A percentile compares a stretch with the other conserved stretches of the same genome.
phyloP scores from a whole-genome alignment of 2,329 filamentous ascomycete genomes.

The Periconia digitata region DNA sequence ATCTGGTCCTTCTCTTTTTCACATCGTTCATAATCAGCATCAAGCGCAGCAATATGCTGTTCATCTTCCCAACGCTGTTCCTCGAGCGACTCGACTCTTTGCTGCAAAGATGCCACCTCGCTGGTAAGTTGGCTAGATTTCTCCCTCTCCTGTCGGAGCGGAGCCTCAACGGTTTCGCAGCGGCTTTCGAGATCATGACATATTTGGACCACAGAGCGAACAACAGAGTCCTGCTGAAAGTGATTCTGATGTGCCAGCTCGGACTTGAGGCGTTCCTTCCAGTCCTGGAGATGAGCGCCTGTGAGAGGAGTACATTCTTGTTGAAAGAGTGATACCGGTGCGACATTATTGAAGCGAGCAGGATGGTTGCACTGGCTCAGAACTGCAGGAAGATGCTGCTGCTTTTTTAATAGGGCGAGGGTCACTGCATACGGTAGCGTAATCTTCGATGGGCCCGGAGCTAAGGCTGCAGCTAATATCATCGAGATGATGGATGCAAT shows the following conservation, averaged over 20 bases:
- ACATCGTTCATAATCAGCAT: constrained; percentile 43
- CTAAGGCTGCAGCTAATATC: constrained; percentile 28
- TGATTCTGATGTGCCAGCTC: constrained; percentile 44
- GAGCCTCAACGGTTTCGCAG: constrained; percentile 58
- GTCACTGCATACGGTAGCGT: constrained; percentile 19
- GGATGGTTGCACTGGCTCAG: constrained; percentile 21
- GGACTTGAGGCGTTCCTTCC: constrained; percentile 51
- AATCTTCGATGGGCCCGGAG: constrained; percentile 15
- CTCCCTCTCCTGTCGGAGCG: constrained; percentile 50
- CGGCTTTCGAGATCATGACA: constrained; percentile 60
- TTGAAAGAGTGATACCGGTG: constrained; percentile 36
- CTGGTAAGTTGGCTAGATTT: constrained; percentile 37
- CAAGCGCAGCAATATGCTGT: constrained; percentile 41
- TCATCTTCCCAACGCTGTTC: constrained; percentile 24
- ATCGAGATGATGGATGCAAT: constrained; percentile 28
- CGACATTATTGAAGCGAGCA: not conserved
- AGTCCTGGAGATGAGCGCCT: constrained; percentile 45
- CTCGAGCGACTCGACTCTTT: constrained; percentile 40
- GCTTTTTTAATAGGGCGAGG: constrained; percentile 29
- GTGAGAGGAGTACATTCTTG: constrained; percentile 43
- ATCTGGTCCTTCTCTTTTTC: constrained; percentile 44
- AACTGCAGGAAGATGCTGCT: constrained; percentile 18
- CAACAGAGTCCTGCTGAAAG: constrained; percentile 50
- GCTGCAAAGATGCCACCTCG: constrained; percentile 33
- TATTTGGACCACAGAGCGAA: constrained; percentile 54